Evolutionary conservation across 768 basidiomycete genomes (phyloP), one percentile per base, ranked within the genome.

Genomic region (Trametes cubensis): DNA sequence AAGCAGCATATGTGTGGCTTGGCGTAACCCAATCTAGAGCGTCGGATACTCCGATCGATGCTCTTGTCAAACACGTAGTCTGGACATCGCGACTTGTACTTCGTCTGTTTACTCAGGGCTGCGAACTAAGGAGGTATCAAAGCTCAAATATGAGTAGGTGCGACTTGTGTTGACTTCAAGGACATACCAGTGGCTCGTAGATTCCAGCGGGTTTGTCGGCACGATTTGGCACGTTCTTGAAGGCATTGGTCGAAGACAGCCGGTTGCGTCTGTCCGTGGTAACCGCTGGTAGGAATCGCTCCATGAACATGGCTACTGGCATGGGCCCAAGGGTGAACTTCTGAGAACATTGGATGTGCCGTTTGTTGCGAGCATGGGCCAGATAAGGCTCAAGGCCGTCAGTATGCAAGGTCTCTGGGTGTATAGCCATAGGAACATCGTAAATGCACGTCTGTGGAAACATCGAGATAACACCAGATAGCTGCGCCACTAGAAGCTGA

Each of bases 101-200:
- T 40, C n/a, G 53, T 46, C 1, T 0, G 14, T 10, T 47, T 30
- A 23, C 45, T 46, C 3, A 62, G 42, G 5, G 63, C 45, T 1
- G 26, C 21, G 18, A 28, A 13, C 53, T 55, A 6, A 1, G 87
- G 13, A 25, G 2, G 1, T 25, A 6, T n/a, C n/a, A n/a, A n/a
- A n/a, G n/a, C n/a, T n/a, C n/a, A n/a, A n/a, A n/a, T n/a, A n/a
- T n/a, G n/a, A n/a, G n/a, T n/a, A n/a, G n/a, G n/a, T n/a, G n/a
- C n/a, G 50, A 13, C 14, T 34, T 1, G 49, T n/a, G 20, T 23
- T 3, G 10, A 1, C 2, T 25, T 1, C 10, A 20, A 10, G 7
- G 4, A 55, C 53, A 3, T 48, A 61, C 60, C 4, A 61, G 39
- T 14, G 57, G 57, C 10, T 50, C 25, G 30, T 26, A 50, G 1